These are phyloP conservation scores for Rhodotorula babjevae DNA, from an alignment of 768 basidiomycete genomes.

Conservation along the genomic window DNA sequence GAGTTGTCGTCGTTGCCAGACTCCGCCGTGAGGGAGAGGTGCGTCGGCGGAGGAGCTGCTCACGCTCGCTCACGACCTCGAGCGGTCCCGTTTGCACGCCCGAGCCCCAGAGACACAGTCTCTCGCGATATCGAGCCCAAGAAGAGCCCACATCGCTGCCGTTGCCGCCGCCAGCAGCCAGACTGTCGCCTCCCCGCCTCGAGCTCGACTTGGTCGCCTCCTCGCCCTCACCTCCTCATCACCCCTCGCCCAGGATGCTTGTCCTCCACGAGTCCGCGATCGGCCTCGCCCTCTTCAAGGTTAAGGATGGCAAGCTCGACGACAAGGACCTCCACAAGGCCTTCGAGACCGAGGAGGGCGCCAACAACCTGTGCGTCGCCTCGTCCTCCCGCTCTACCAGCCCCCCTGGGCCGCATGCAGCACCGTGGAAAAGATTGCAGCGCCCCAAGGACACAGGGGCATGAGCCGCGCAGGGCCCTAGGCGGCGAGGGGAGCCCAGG, in stretches of 20 bases:
- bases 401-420: neutral
- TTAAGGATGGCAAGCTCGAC: conserved; percentile 64
- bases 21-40: no score
- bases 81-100: no score
- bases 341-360: conserved; percentile 85
- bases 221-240: neutral
- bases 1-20: no score
- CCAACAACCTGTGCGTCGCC: conserved; percentile 80
- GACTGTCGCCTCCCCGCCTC: neutral
- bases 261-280: conserved; percentile 93
- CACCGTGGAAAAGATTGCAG: neutral
- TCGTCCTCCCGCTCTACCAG: neutral
- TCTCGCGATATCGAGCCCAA: no score
- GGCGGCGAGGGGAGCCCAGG: no score
- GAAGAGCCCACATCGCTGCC: no score
- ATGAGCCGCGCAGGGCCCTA: no score
- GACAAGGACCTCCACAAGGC: conserved; percentile 83
- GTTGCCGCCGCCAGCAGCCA: neutral
- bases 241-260: conserved; percentile 58
- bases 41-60: no score
- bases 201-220: neutral
- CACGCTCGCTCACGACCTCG: no score
- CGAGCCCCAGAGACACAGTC: no score
- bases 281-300: conserved; percentile 97
- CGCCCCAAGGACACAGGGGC: no score